Evolutionary conservation across 331 rosid species (phyloP).

Genomic region (Pyrus hybrid): DNA sequence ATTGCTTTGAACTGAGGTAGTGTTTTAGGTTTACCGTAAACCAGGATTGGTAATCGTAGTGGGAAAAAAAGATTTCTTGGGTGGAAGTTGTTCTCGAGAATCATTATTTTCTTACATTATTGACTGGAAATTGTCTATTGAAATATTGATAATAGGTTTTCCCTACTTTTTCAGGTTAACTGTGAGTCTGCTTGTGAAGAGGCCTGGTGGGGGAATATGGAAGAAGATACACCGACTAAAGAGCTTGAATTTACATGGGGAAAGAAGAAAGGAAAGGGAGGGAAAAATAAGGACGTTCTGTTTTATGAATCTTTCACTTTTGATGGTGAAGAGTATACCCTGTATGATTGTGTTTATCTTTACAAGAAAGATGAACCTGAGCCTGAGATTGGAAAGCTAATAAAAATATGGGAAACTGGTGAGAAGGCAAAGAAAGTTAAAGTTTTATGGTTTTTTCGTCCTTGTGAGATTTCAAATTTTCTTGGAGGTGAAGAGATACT

Average conservation of each 20-base stretch:
- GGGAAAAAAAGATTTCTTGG: neutral
- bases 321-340: conserved; percentile 52
- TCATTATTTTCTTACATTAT: neutral
- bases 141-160: neutral
- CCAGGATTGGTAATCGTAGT: neutral
- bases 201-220: conserved; percentile 32
- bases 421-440: conserved; percentile 56
- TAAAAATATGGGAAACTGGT: conserved; percentile 58
- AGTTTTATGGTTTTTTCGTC: conserved; percentile 81
- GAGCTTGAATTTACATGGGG: conserved; percentile 66
- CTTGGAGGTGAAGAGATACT: conserved; percentile 25
- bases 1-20: neutral
- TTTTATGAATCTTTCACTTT: conserved; percentile 65
- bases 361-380: conserved; percentile 51
- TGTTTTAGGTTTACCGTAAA: neutral
- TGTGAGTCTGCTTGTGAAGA: neutral
- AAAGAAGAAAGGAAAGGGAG: conserved; percentile 39
- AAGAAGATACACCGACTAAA: conserved; percentile 19
- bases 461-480: conserved; percentile 53
- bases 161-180: conserved; percentile 11
- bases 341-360: conserved; percentile 63
- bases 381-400: conserved; percentile 63
- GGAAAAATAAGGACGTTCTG: conserved; percentile 30
- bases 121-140: neutral
- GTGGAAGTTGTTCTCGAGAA: neutral